Conservation (phyloP, 2,329 filamentous ascomycete genomes). For the Ophiosphaerella narmari region DNA sequence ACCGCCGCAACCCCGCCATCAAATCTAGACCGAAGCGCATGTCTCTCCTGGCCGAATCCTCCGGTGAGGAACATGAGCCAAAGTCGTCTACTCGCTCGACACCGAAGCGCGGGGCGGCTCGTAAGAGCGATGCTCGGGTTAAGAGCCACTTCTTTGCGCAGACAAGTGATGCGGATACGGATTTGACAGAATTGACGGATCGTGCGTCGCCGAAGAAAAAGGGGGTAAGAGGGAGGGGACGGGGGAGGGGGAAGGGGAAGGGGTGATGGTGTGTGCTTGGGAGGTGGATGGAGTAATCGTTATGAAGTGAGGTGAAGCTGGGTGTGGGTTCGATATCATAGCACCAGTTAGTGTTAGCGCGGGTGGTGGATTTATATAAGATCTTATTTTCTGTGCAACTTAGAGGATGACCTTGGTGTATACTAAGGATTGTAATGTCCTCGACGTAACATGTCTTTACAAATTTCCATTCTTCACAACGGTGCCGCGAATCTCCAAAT, state of each 20-base stretch:
- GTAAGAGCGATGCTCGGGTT: constrained; percentile 35
- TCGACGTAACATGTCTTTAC: too few relatives aligned
- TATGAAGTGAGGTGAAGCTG: too few relatives aligned
- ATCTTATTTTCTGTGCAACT: too few relatives aligned
- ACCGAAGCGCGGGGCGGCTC: constrained; percentile 31
- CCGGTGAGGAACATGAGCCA: constrained; percentile 14
- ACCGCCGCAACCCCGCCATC: constrained; percentile 13
- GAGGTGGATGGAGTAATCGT: not conserved
- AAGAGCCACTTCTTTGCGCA: constrained; percentile 43
- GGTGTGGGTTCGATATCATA: too few relatives aligned
- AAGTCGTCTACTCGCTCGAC: constrained; percentile 15
- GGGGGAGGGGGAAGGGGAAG: constrained; percentile 13
- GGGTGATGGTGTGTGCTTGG: not conserved
- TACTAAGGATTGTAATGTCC: too few relatives aligned
- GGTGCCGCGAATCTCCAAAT: too few relatives aligned
- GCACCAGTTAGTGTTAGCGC: not conserved
- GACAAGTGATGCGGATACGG: constrained; percentile 39
- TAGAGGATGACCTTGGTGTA: too few relatives aligned
- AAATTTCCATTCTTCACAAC: too few relatives aligned
- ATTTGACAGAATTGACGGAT: constrained; percentile 32
- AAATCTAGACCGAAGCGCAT: constrained; percentile 12
- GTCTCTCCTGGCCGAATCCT: constrained; percentile 3
- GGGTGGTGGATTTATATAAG: too few relatives aligned
- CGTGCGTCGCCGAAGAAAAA: constrained; percentile 25
- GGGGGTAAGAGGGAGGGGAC: constrained; percentile 9